Conservation (phyloP, 1,284 basidiomycete species). For the Ustilago xerochloae region DNA sequence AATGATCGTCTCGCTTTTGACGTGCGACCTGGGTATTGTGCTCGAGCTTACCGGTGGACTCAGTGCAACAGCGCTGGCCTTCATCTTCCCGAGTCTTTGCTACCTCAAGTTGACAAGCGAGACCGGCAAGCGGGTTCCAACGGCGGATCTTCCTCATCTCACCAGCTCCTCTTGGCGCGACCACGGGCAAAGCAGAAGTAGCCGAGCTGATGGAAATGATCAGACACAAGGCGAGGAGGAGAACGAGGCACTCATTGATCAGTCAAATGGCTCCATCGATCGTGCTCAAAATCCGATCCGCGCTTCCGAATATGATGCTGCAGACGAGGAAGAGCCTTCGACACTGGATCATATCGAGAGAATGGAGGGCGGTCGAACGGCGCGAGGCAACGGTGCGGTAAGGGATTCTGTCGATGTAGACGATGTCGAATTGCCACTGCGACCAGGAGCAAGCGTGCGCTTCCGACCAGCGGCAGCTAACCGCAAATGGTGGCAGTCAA, state of each 20-base stretch:
- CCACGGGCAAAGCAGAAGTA: neutral
- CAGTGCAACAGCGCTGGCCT: constrained; percentile 92
- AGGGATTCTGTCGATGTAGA: constrained; percentile 50
- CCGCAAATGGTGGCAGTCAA: constrained; percentile 64
- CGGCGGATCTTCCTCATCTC: constrained; percentile 32
- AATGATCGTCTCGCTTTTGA: constrained; percentile 87
- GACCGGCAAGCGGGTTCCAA: constrained; percentile 43
- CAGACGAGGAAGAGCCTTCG: constrained; percentile 34
- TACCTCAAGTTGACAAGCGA: constrained; percentile 64
- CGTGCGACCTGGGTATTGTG: constrained; percentile 96
- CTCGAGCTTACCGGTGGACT: constrained; percentile 96
- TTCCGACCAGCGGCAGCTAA: constrained; percentile 50
- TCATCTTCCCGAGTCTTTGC: constrained; percentile 74
- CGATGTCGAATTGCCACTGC: constrained; percentile 62
- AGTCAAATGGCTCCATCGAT: constrained; percentile 26
- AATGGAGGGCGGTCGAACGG: constrained; percentile 32
- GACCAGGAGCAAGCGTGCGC: constrained; percentile 57
- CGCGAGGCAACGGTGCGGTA: neutral
- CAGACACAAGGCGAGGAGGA: constrained; percentile 13
- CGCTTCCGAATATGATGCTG: constrained; percentile 33
- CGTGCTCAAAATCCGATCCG: constrained; percentile 26
- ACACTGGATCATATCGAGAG: constrained; percentile 29
- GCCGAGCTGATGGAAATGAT: neutral
- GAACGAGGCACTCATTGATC: constrained; percentile 26
- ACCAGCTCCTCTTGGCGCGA: constrained; percentile 32